Conservation (phyloP, 2,329 filamentous ascomycete species). For the Simplicillium sp. region DNA sequence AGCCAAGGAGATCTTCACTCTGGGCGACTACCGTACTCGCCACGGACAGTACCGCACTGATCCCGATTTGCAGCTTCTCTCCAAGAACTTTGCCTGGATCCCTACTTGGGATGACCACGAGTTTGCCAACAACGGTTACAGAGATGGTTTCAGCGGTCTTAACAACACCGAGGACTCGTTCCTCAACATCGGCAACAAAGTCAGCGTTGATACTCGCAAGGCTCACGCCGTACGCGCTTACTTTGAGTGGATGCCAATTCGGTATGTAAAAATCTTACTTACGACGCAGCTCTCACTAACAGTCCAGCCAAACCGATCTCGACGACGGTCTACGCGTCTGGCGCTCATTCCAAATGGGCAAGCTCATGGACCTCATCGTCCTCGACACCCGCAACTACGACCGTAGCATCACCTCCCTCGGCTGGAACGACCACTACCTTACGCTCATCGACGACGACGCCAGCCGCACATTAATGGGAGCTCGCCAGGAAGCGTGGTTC, state of each 20-base stretch:
- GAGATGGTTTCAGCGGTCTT: slow-evolving; percentile 48
- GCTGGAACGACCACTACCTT: slow-evolving; percentile 53
- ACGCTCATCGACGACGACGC: slow-evolving; percentile 55
- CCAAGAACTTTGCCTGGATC: slow-evolving; percentile 33
- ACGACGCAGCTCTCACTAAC: neutral
- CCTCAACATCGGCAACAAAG: slow-evolving; percentile 37
- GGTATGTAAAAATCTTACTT: slow-evolving; percentile 10
- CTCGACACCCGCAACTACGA: slow-evolving; percentile 63
- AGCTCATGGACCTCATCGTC: slow-evolving; percentile 57
- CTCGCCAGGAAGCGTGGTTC: slow-evolving; percentile 67
- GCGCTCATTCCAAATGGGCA: slow-evolving; percentile 57
- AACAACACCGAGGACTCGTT: slow-evolving; percentile 63
- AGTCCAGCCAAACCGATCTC: slow-evolving; percentile 46
- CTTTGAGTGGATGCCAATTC: slow-evolving; percentile 47
- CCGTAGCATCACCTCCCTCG: slow-evolving; percentile 47
- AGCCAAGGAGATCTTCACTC: slow-evolving; percentile 19
- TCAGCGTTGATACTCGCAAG: slow-evolving; percentile 65
- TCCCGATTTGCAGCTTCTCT: slow-evolving; percentile 27
- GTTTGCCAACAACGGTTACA: slow-evolving; percentile 56
- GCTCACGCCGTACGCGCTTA: slow-evolving; percentile 64
- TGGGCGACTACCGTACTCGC: slow-evolving; percentile 33
- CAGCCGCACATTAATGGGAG: slow-evolving; percentile 60
- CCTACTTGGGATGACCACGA: slow-evolving; percentile 37
- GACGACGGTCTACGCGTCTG: slow-evolving; percentile 62
- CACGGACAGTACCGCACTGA: slow-evolving; percentile 30